These are phyloP conservation scores for Wickerhamomyces sp. DNA, from an alignment of 1,139 yeast genomes.

Conservation along the genomic window DNA sequence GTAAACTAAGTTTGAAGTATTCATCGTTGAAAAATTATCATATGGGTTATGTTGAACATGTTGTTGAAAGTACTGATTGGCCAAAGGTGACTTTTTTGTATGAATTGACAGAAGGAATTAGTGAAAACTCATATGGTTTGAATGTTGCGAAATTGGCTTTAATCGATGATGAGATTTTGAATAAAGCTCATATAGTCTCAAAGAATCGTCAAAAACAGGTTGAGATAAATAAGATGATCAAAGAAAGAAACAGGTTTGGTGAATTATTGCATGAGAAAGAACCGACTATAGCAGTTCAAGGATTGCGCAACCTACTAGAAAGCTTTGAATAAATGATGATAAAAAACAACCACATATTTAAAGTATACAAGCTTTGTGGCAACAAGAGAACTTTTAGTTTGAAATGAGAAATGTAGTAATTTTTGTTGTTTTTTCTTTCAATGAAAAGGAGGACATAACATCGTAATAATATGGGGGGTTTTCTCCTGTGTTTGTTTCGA, in stretches of 20 bases:
- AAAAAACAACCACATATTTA: no score
- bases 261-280: neutral
- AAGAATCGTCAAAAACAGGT: constrained; percentile 34
- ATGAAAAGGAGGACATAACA: no score
- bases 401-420: no score
- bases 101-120: constrained; percentile 53
- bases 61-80: constrained; percentile 31
- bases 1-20: constrained; percentile 43
- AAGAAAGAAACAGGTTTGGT: neutral
- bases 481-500: no score
- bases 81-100: constrained; percentile 54
- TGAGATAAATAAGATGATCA: constrained; percentile 7
- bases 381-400: no score
- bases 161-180: constrained; percentile 46
- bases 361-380: no score
- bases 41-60: constrained; percentile 63
- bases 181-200: constrained; percentile 45
- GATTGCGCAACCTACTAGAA: neutral
- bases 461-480: no score
- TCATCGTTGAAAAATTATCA: constrained; percentile 55
- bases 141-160: constrained; percentile 75
- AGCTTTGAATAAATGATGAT: neutral
- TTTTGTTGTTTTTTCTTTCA: no score
- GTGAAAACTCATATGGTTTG: constrained; percentile 68
- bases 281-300: neutral